Evolutionary conservation across 1,284 basidiomycete genomes (phyloP), one percentile per base, ranked within the genome.

Genomic region (Malassezia furfur): DNA sequence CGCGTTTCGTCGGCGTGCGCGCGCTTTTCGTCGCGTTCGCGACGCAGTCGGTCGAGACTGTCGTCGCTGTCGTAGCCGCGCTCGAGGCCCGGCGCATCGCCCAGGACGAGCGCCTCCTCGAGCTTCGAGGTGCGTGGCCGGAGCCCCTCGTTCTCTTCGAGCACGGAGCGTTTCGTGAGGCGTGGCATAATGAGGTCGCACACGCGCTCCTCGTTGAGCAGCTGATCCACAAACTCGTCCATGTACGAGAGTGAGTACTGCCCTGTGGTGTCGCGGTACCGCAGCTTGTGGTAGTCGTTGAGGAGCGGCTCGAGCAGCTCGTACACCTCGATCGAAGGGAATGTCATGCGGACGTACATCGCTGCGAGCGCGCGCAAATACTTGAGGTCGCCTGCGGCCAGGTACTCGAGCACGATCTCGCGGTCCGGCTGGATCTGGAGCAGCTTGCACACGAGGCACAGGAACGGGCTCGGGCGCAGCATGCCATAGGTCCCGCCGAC

Each of bases 361-460:
- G 85, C 90, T 0, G 93, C 88, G 9, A 99, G 78, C 0, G 93
- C 93, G 61, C 91, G 81, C 53, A 99, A 79, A 76, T 98, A 96
- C 91, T 99, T 99, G 82, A 96, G 96, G 74, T 98, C 93, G 2
- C 88, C 90, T 57, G 85, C 83, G 0, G 53, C 54, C 19, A 99
- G 79, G 73, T 99, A 99, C 70, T 96, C 94, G 5, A 94, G 78
- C 45, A 98, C 75, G 59, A 98, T 96, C 76, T 93, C 89, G 73
- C 90, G 90, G 77, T 96, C 88, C 1, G 94, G 94, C 72, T 98
- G 93, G 45, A 99, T 85, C 77, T 98, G 94, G 28, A 99, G 79
- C 52, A 99, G 80, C 76, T 98, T 98, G 63, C 96, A 80, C 28
- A 91, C 81, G 22, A 99, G 80, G 72, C 88, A 93, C 87, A 94